A percentile compares a stretch with the other conserved stretches of the same genome.
These are phyloP conservation scores for Cryphonectria radicalis DNA, from an alignment of 2,329 filamentous ascomycete species.

Conservation along the genomic window DNA sequence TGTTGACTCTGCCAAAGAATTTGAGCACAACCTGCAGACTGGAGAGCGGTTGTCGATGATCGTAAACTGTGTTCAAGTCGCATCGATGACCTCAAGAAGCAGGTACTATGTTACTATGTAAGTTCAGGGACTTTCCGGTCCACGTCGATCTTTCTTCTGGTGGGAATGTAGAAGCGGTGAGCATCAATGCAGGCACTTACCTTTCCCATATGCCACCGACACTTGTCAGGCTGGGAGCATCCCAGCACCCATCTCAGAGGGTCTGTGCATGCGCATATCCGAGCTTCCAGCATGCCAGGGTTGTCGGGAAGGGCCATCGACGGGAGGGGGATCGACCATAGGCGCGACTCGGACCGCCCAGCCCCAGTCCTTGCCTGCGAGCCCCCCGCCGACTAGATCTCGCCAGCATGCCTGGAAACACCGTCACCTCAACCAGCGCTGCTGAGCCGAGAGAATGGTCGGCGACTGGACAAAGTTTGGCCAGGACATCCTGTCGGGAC, in stretches of 20 bases:
- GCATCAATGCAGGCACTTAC: constrained; percentile 29
- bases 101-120: background rate
- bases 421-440: background rate
- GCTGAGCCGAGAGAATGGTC: background rate
- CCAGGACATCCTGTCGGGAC: background rate
- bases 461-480: constrained; percentile 2
- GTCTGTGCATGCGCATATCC: constrained; percentile 19
- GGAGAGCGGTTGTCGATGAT: background rate
- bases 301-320: constrained; percentile 15
- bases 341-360: constrained; percentile 14
- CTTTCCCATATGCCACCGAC: constrained; percentile 24
- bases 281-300: constrained; percentile 12
- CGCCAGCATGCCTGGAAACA: background rate
- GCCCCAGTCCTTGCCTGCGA: constrained; percentile 1
- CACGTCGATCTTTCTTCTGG: background rate
- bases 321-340: constrained; percentile 25
- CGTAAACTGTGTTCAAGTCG: background rate
- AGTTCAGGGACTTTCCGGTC: background rate
- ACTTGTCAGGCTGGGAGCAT: constrained; percentile 22
- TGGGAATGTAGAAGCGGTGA: constrained; percentile 25
- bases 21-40: background rate
- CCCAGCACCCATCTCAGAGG: constrained; percentile 17
- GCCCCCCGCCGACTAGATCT: background rate
- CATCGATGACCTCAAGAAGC: constrained; percentile 6
- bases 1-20: background rate